Conservation (phyloP, 2,329 filamentous ascomycete species). For the Nigrospora osmanthi region DNA sequence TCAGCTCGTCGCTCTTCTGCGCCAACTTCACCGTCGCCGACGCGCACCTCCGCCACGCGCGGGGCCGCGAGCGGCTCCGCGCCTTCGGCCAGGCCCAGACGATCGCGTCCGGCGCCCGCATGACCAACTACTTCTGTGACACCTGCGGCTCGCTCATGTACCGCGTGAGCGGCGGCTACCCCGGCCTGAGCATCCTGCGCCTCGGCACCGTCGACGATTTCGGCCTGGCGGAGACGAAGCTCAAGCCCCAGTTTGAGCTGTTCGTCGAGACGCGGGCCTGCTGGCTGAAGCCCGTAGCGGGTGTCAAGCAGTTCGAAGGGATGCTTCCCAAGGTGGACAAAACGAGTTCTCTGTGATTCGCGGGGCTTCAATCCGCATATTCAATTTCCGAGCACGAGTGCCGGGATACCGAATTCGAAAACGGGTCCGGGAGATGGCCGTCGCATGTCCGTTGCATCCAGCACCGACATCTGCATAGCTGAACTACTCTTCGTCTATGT, state of each 20-base stretch:
- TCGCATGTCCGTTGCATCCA: too few relatives aligned
- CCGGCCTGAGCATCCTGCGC: conserved; percentile 39
- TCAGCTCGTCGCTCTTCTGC: conserved; percentile 55
- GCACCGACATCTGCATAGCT: too few relatives aligned
- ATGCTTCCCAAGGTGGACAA: background rate
- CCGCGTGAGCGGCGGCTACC: conserved; percentile 33
- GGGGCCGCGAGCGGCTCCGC: conserved; percentile 42
- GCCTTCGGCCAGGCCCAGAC: conserved; percentile 37
- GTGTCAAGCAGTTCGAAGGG: conserved; percentile 20
- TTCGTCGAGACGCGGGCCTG: conserved; percentile 42
- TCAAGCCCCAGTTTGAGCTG: conserved; percentile 45
- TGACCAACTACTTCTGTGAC: conserved; percentile 56
- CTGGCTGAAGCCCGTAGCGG: conserved; percentile 36
- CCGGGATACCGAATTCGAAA: too few relatives aligned
- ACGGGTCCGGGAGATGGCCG: too few relatives aligned
- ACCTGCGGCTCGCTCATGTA: conserved; percentile 57
- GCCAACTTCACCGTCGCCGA: conserved; percentile 47
- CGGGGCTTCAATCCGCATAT: too few relatives aligned
- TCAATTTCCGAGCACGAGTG: too few relatives aligned
- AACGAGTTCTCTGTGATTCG: too few relatives aligned
- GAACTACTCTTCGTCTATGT: conserved; percentile 14
- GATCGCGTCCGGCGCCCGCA: conserved; percentile 35
- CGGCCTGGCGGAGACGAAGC: conserved; percentile 43
- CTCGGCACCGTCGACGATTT: conserved; percentile 59
- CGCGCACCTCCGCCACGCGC: conserved; percentile 35